Evolutionary conservation across 2,329 filamentous ascomycete genomes (phyloP).

Genomic region (Alternaria brassicicola): DNA sequence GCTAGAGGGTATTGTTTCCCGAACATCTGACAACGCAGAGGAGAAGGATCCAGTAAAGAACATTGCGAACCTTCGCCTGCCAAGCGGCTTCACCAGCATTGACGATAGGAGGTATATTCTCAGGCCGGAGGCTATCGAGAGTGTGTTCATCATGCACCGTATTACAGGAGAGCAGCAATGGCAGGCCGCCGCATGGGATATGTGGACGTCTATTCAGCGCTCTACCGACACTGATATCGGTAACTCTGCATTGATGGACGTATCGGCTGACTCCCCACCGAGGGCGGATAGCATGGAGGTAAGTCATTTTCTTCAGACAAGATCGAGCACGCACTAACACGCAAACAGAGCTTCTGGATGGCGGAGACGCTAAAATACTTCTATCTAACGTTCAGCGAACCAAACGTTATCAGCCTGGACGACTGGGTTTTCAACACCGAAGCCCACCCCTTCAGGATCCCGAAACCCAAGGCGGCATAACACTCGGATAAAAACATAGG

Average conservation of each 20-base stretch:
- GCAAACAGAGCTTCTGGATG: slow-evolving; percentile 54
- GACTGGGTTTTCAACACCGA: slow-evolving; percentile 57
- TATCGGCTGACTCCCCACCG: slow-evolving; percentile 48
- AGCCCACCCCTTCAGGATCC: slow-evolving; percentile 53
- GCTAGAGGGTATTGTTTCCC: slow-evolving; percentile 48
- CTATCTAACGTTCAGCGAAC: slow-evolving; percentile 55
- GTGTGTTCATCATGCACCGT: slow-evolving; percentile 66
- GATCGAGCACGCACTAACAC: slow-evolving; percentile 13
- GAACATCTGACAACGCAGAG: slow-evolving; percentile 25
- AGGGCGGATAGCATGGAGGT: slow-evolving; percentile 55
- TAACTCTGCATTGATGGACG: slow-evolving; percentile 54
- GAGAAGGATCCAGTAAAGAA: slow-evolving; percentile 43
- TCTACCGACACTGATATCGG: slow-evolving; percentile 53
- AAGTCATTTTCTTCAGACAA: slow-evolving; percentile 3
- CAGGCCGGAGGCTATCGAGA: slow-evolving; percentile 65
- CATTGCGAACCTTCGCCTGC: slow-evolving; percentile 50
- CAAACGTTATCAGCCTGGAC: slow-evolving; percentile 52
- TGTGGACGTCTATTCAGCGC: slow-evolving; percentile 55
- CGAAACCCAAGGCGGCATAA: slow-evolving; percentile 19
- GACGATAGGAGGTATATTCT: slow-evolving; percentile 55
- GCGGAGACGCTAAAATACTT: slow-evolving; percentile 59
- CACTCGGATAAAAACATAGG: neutral
- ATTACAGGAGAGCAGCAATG: slow-evolving; percentile 61
- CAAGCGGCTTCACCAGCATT: slow-evolving; percentile 53
- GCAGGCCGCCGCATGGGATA: slow-evolving; percentile 56